These are phyloP conservation scores for Thermomyces lanuginosus DNA, from an alignment of 2,329 filamentous ascomycete genomes.

Conservation along the genomic window DNA sequence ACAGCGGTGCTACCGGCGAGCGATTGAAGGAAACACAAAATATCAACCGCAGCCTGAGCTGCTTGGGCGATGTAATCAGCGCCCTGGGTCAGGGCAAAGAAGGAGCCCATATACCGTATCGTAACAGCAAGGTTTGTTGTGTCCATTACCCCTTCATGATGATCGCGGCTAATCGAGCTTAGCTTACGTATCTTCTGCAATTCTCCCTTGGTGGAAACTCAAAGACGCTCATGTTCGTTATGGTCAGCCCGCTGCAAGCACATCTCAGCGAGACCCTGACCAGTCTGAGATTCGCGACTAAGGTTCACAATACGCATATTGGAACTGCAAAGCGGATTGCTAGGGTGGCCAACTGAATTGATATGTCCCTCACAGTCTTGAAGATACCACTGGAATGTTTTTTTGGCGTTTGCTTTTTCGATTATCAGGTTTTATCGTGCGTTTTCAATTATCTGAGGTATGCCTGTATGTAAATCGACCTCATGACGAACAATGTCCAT, in stretches of 20 bases:
- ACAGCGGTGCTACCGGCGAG: slow-evolving; percentile 72
- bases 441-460: too few relatives aligned
- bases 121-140: slow-evolving; percentile 66
- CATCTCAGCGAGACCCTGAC: slow-evolving; percentile 88
- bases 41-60: slow-evolving; percentile 90
- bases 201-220: slow-evolving; percentile 89
- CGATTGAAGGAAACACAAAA: slow-evolving; percentile 86
- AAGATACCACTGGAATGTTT: too few relatives aligned
- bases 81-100: slow-evolving; percentile 72
- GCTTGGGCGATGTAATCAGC: slow-evolving; percentile 84
- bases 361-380: too few relatives aligned
- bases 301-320: slow-evolving; percentile 78
- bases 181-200: slow-evolving; percentile 85
- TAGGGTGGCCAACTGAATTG: slow-evolving; percentile 4
- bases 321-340: slow-evolving; percentile 50
- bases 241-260: slow-evolving; percentile 81
- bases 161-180: slow-evolving; percentile 8
- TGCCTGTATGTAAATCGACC: too few relatives aligned
- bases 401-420: too few relatives aligned
- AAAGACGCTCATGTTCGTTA: slow-evolving; percentile 98
- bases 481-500: too few relatives aligned
- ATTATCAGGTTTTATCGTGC: too few relatives aligned
- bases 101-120: slow-evolving; percentile 70
- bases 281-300: slow-evolving; percentile 88
- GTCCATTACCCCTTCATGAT: not conserved